Base-by-base conservation (phyloP, 2,329 filamentous ascomycete genomes). In the Colletotrichum sp. region DNA sequence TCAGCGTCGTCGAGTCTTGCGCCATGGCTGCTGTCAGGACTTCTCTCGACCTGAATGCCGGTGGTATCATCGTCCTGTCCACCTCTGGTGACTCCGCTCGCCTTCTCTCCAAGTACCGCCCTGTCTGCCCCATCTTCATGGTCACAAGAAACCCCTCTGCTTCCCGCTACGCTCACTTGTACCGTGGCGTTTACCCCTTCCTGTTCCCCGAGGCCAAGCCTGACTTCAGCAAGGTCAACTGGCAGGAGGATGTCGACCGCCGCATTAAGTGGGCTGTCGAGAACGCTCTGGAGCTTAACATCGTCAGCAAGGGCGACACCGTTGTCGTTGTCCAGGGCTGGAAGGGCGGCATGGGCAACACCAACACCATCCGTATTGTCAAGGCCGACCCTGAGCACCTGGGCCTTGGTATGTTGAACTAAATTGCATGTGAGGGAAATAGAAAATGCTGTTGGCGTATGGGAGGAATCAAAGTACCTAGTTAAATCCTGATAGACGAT, bases 61-160 rank as follows among this genome's bases (percentile, higher is more conserved):
- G 96, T 82, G 96, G 95, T 81, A 99, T 99, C 86, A 93, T 99
- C 80, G 96, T 98, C 78, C 90, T 99, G 81, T 98, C 96, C 81
- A 99, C 97, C 70, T 98, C 96, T 80, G 97, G 97, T 84, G 95
- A 95, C 83, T 98, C 96, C 79, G 97, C 97, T 76, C 96, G 97
- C 82, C 93, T 99, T 78, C 91, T 99, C 80, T 98, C 96, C 89
- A 99, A 99, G 90, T 99, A 98, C 90, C 95, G 97, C 83, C 97
- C 97, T 68, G 96, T 99, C 79, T 99, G 96, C 92, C 97, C 97
- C 81, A 98, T 99, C 89, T 96, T 99, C 90, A 99, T 99, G 96
- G 95, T 99, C 79, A 98, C 96, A 79, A 94, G 97, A 82, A 98
- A 94, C 85, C 88, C 92, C 65, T 92, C 91, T 79, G 95, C 97